phyloP scores from a whole-genome alignment of 164 flowering plant species.

The Umbilicus rupestris region DNA sequence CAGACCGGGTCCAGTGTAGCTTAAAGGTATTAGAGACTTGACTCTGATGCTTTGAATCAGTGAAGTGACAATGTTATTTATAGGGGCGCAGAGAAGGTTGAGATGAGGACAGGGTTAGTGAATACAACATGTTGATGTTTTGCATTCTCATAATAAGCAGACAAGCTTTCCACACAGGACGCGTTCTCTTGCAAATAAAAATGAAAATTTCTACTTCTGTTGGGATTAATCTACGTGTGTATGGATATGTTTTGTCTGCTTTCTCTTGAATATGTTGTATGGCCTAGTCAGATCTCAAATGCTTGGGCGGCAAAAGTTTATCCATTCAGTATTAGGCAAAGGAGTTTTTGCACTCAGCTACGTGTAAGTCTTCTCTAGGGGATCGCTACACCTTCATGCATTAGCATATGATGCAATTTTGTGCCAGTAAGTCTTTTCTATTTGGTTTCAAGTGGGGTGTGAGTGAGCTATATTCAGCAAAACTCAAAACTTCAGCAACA shows the following conservation, averaged over 20 bases:
- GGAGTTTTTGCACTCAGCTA: background rate
- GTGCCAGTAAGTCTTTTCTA: background rate
- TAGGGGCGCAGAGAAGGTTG: background rate
- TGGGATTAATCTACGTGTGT: background rate
- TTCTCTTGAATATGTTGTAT: background rate
- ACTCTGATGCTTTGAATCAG: background rate
- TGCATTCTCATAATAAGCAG: background rate
- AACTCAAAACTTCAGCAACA: background rate
- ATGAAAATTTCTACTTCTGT: too few species aligned
- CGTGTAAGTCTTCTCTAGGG: background rate
- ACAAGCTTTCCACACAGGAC: background rate
- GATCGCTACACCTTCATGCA: background rate
- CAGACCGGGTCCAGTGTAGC: background rate
- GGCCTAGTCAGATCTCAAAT: constrained; percentile 6
- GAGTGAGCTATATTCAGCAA: background rate
- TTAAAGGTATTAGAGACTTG: background rate
- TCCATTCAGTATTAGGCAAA: background rate
- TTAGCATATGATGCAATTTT: background rate
- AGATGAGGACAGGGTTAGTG: background rate
- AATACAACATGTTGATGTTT: too few species aligned
- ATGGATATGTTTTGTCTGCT: constrained; percentile 1
- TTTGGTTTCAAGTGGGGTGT: background rate
- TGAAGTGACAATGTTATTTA: constrained; percentile 2
- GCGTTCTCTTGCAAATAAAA: background rate
- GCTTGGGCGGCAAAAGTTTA: constrained; percentile 5